phyloP scores from a whole-genome alignment of 208 protist genomes.

The Trypanosomatidae sp. region DNA sequence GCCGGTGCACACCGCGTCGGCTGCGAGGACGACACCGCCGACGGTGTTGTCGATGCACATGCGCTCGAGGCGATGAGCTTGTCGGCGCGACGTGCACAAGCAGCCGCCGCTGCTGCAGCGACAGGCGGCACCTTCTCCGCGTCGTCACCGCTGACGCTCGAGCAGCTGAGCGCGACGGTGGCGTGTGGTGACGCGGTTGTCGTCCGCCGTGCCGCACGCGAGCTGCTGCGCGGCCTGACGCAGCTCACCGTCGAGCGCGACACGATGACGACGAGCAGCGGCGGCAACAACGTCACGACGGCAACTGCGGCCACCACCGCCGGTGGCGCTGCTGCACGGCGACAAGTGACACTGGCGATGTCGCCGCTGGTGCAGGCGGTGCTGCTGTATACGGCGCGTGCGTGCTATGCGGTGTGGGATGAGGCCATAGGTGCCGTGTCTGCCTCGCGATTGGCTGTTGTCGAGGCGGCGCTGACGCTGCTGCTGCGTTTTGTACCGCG shows the following conservation, averaged over 20 bases:
- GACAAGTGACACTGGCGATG: constrained; percentile 41
- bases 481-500: constrained; percentile 2
- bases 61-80: too few relatives aligned
- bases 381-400: constrained; percentile 38
- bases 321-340: constrained; percentile 1
- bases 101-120: background rate
- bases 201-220: constrained; percentile 35
- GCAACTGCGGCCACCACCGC: constrained; percentile 9
- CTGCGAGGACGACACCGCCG: too few relatives aligned
- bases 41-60: too few relatives aligned
- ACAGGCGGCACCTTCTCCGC: background rate
- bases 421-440: constrained; percentile 19
- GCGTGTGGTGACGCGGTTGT: constrained; percentile 22
- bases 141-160: constrained; percentile 17
- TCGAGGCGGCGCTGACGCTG: constrained; percentile 6
- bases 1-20: constrained; percentile 14
- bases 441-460: constrained; percentile 3
- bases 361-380: constrained; percentile 57
- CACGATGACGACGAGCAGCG: too few relatives aligned
- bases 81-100: too few relatives aligned
- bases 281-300: too few relatives aligned
- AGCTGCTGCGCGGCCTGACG: constrained; percentile 44
- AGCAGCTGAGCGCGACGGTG: constrained; percentile 32
- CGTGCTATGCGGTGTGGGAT: constrained; percentile 61
- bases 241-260: too few relatives aligned